A percentile compares a stretch with the other conserved stretches of the same genome.
These are phyloP conservation scores for Lagenaria siceraria DNA, from an alignment of 306 rosid genomes.

Conservation along the genomic window DNA sequence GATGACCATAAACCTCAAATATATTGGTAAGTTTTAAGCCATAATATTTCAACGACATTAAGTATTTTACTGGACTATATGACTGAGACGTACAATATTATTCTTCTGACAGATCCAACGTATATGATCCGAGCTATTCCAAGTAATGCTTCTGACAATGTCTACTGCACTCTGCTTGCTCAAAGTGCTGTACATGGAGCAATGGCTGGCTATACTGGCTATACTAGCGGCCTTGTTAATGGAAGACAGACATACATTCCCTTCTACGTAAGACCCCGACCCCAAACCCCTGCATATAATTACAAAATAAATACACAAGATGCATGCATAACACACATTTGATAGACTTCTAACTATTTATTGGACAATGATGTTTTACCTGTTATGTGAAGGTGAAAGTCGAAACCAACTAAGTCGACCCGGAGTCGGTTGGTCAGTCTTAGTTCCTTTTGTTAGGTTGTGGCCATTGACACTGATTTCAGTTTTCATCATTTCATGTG, in stretches of 20 bases:
- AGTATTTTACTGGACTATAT: not conserved
- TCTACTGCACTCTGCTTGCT: constrained; percentile 85
- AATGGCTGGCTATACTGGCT: constrained; percentile 95
- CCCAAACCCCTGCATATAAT: not conserved
- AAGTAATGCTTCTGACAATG: constrained; percentile 83
- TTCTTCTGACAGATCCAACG: constrained; percentile 63
- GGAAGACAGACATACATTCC: constrained; percentile 92
- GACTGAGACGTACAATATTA: not conserved
- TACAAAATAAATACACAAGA: not conserved
- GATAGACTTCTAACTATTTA: not conserved
- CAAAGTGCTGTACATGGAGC: constrained; percentile 96
- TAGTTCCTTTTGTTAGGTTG: not conserved
- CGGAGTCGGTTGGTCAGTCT: not conserved
- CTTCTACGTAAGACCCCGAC: constrained; percentile 48
- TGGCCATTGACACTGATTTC: not conserved
- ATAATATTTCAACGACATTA: not conserved
- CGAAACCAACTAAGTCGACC: not conserved
- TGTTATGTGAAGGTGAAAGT: not conserved
- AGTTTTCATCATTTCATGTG: not conserved
- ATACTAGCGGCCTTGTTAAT: constrained; percentile 63
- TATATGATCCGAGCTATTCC: constrained; percentile 94
- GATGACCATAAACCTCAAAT: constrained; percentile 61
- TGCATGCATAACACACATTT: not conserved
- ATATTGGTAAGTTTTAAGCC: constrained; percentile 50
- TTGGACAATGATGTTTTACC: not conserved